Evolutionary conservation across 1,284 basidiomycete genomes (phyloP), one percentile per base, ranked within the genome.

Genomic region (Malassezia japonica): DNA sequence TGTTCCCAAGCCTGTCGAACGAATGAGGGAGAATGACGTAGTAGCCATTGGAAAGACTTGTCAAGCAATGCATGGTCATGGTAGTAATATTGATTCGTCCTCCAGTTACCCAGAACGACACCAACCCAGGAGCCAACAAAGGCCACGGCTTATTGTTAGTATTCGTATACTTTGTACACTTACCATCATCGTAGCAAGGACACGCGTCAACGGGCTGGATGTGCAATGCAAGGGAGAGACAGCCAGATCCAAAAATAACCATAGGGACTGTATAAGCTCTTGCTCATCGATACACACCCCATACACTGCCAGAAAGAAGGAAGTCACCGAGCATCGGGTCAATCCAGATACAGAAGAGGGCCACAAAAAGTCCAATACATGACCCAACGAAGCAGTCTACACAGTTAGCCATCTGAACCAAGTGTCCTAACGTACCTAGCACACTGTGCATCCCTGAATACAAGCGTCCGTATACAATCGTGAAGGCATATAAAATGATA

Each of bases 151-250:
- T 13, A 12, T 10, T 5, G 15, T 40, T 3, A 51, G 8, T 28
- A 29, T 15, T 8, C n/a, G 3, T 33, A 12, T n/a, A n/a, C n/a
- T n/a, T n/a, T n/a, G n/a, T n/a, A 20, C 12, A 29, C 49, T 16
- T 40, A 51, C 56, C 56, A 66, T 98, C 92, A 73, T 96, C 92
- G 73, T 95, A 98, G 75, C 92, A 96, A 0, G 92, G 94, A 66
- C 92, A 96, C 67, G 94, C 88, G 55, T 95, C 90, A 1, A 94
- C 63, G 5, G 76, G 75, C 65, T 90, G 85, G 0, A 91, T 90
- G 70, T 96, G 91, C 57, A 75, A 84, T 79, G 68, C 84, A 5
- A 94, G 84, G 36, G 28, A 8, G 2, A 52, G 13, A 91, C 76
- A 54, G 46, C 81, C 72, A 12, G 84, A 62, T 0, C 83, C 80